phyloP scores from a whole-genome alignment of 805 yeast species.

The Saccharomycopsis lassenensis region DNA sequence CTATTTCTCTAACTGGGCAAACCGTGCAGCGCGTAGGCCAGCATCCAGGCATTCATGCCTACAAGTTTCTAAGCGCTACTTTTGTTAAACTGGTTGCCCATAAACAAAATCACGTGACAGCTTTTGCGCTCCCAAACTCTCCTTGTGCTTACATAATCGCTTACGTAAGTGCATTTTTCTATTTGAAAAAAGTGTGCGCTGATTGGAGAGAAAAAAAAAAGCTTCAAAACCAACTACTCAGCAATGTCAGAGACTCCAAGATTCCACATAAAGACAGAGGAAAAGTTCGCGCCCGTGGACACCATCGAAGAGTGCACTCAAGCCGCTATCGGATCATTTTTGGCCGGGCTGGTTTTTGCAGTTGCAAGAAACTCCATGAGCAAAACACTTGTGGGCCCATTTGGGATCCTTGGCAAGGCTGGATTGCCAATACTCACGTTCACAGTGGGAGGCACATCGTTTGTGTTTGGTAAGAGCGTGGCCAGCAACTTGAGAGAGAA shows the following conservation, averaged over 20 bases:
- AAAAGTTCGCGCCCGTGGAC: conserved; percentile 40
- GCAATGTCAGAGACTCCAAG: conserved; percentile 11
- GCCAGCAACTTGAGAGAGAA: conserved; percentile 50
- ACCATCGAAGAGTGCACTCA: conserved; percentile 39
- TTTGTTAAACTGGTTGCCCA: too few relatives aligned
- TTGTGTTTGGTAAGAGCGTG: conserved; percentile 31
- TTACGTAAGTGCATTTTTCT: too few relatives aligned
- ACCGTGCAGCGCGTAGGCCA: too few relatives aligned
- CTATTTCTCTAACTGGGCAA: too few relatives aligned
- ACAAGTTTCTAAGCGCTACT: too few relatives aligned
- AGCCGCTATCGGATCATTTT: conserved; percentile 34
- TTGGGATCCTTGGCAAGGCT: conserved; percentile 24
- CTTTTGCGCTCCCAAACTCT: too few relatives aligned
- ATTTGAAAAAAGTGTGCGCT: too few relatives aligned
- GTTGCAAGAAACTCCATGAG: conserved; percentile 36
- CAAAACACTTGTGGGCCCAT: conserved; percentile 30
- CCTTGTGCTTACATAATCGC: too few relatives aligned
- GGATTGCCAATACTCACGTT: conserved; percentile 29
- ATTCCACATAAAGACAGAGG: conserved; percentile 8
- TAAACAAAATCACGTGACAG: too few relatives aligned
- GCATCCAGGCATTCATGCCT: too few relatives aligned
- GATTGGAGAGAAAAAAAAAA: too few relatives aligned
- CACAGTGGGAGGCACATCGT: conserved; percentile 34
- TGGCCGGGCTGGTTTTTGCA: conserved; percentile 39
- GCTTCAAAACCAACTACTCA: too few relatives aligned